A percentile compares a stretch with the other conserved stretches of the same genome.
Conservation (phyloP, 371 early-diverging fungal genomes). For the Saksenaea oblongispora region DNA sequence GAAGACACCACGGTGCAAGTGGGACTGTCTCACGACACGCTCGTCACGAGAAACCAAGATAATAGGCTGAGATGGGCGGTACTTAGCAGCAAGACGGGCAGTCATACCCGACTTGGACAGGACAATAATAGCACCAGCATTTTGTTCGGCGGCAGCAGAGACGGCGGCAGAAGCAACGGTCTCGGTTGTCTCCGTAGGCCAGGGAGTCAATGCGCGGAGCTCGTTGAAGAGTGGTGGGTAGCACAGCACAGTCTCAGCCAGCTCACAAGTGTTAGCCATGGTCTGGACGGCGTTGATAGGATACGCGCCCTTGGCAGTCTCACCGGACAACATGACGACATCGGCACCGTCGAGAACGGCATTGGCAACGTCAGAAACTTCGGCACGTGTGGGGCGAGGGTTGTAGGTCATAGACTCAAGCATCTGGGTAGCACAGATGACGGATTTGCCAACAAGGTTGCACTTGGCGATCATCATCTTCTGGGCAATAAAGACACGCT, state of each 20-base stretch:
- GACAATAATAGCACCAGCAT: constrained; percentile 86
- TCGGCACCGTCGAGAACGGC: constrained; percentile 95
- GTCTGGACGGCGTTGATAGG: constrained; percentile 74
- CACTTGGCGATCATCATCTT: constrained; percentile 96
- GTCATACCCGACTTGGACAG: constrained; percentile 80
- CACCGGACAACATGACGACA: constrained; percentile 97
- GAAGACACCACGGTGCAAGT: constrained; percentile 85
- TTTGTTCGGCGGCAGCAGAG: constrained; percentile 79
- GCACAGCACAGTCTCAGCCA: constrained; percentile 76
- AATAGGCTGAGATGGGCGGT: constrained; percentile 90
- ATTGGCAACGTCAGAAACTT: constrained; percentile 98
- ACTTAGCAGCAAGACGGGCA: constrained; percentile 90
- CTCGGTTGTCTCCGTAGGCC: constrained; percentile 83
- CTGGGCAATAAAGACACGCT: constrained; percentile 88
- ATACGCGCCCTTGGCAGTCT: constrained; percentile 91
- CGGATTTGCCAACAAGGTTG: constrained; percentile 91
- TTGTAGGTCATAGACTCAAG: constrained; percentile 96
- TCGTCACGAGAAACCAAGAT: constrained; percentile 81
- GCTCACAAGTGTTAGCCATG: constrained; percentile 68
- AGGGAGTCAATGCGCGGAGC: constrained; percentile 72
- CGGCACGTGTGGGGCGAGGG: constrained; percentile 95
- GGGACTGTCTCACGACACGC: constrained; percentile 84
- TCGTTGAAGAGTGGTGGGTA: constrained; percentile 77
- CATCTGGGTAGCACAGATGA: constrained; percentile 98
- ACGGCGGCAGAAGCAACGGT: constrained; percentile 92